phyloP scores from a whole-genome alignment of 352 stramenopile species.

The Phytophthora hibernalis region DNA sequence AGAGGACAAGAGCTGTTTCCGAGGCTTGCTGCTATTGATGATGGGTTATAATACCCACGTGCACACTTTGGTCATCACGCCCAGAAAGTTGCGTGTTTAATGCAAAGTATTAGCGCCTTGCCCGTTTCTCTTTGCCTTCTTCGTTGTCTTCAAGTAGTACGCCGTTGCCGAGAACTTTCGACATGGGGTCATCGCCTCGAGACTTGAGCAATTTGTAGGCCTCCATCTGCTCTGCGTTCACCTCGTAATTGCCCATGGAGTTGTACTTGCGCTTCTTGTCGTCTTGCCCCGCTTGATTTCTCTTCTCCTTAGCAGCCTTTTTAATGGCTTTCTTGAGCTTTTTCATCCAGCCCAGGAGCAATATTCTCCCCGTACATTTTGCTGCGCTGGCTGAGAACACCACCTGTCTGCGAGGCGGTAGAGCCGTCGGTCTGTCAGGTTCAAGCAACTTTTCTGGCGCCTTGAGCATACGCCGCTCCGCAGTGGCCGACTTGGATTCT shows the following conservation, averaged over 20 bases:
- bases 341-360: slow-evolving; percentile 71
- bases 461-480: slow-evolving; percentile 64
- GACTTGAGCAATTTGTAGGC: slow-evolving; percentile 94
- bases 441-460: slow-evolving; percentile 32
- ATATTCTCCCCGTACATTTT: slow-evolving; percentile 93
- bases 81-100: slow-evolving; percentile 33
- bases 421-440: slow-evolving; percentile 20
- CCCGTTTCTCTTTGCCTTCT: slow-evolving; percentile 32
- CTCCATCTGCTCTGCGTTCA: slow-evolving; percentile 97
- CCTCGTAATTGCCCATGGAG: slow-evolving; percentile 89
- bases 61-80: slow-evolving; percentile 37
- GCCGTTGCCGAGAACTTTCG: slow-evolving; percentile 83
- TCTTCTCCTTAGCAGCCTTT: slow-evolving; percentile 74
- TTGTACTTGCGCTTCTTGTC: slow-evolving; percentile 96
- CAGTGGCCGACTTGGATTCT: slow-evolving; percentile 64
- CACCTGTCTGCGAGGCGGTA: slow-evolving; percentile 16
- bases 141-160: slow-evolving; percentile 51
- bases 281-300: slow-evolving; percentile 52
- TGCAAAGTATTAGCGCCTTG: slow-evolving; percentile 32
- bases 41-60: slow-evolving; percentile 13
- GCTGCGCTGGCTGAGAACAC: slow-evolving; percentile 67
- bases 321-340: slow-evolving; percentile 90
- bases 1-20: slow-evolving; percentile 24
- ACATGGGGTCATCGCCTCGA: slow-evolving; percentile 93
- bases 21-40: slow-evolving; percentile 23